These are phyloP conservation scores for Tetrahymena malaccensis DNA, from an alignment of 73 alveolate genomes.

Conservation along the genomic window DNA sequence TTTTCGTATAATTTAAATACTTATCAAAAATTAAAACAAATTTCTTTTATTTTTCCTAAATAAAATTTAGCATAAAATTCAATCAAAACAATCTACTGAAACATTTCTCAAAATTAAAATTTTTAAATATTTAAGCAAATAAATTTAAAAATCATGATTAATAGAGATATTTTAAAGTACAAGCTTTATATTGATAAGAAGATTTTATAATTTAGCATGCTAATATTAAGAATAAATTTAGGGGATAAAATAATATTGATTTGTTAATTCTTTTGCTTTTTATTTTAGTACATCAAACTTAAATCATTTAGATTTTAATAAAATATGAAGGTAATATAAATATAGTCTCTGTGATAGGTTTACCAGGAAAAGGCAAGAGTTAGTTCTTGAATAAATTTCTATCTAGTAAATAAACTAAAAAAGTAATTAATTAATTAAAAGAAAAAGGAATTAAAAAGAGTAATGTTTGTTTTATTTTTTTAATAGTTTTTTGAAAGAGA, in stretches of 20 bases:
- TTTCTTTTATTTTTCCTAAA: background rate
- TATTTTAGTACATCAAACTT: background rate
- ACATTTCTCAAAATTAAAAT: no score
- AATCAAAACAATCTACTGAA: no score
- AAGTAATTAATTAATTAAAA: background rate
- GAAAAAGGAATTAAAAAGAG: no score
- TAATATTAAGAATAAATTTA: no score
- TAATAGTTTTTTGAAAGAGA: background rate
- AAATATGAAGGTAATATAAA: background rate
- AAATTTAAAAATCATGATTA: no score
- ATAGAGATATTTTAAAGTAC: no score
- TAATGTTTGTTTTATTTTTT: background rate
- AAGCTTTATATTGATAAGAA: no score
- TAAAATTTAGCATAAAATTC: background rate
- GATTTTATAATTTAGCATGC: no score
- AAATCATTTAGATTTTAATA: background rate
- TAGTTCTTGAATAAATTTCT: background rate
- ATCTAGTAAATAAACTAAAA: background rate
- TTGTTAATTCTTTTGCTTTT: background rate
- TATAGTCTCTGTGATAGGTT: background rate
- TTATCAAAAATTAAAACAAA: background rate
- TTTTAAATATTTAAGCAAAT: no score
- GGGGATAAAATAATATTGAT: background rate
- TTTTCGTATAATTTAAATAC: background rate
- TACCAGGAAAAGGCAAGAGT: background rate